Conservation (phyloP, 768 basidiomycete genomes). For the Hygrophoropsis aurantiaca region DNA sequence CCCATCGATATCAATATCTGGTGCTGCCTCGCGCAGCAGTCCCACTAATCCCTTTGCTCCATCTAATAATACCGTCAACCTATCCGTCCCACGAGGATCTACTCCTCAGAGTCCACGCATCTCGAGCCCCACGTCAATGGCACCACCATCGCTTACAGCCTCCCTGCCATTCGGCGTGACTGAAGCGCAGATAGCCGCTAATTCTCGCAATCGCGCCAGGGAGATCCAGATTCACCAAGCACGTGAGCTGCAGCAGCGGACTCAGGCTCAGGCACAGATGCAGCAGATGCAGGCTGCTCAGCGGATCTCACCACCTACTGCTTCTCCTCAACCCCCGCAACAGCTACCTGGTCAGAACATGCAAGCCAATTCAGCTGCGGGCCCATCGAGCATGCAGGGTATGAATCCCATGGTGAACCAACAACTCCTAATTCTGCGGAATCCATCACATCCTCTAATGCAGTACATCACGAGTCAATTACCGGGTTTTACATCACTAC, state of each 20-base stretch:
- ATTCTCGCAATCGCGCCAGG: constrained; percentile 30
- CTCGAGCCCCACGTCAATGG: constrained; percentile 32
- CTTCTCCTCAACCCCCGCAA: constrained; percentile 20
- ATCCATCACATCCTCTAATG: constrained; percentile 56
- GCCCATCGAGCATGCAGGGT: constrained; percentile 15
- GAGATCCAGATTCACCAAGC: constrained; percentile 37
- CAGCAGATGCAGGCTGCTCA: constrained; percentile 30
- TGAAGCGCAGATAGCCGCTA: constrained; percentile 36
- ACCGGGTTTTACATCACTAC: constrained; percentile 53
- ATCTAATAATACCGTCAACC: constrained; percentile 14
- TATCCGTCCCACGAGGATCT: constrained; percentile 13
- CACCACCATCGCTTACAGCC: constrained; percentile 25
- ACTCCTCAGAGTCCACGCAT: constrained; percentile 32
- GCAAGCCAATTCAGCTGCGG: constrained; percentile 17
- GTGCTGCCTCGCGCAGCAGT: constrained; percentile 17
- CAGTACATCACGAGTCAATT: constrained; percentile 51
- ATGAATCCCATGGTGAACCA: constrained; percentile 41
- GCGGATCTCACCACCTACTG: constrained; percentile 44
- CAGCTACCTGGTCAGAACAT: not conserved
- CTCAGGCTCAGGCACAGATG: constrained; percentile 33
- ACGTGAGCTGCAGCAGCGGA: constrained; percentile 33
- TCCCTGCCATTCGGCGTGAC: constrained; percentile 29
- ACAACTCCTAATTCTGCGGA: constrained; percentile 49
- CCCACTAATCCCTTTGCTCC: constrained; percentile 18
- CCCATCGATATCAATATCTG: constrained; percentile 28